phyloP scores from a whole-genome alignment of 73 alveolate genomes.

The Paramecium sonneborni region DNA sequence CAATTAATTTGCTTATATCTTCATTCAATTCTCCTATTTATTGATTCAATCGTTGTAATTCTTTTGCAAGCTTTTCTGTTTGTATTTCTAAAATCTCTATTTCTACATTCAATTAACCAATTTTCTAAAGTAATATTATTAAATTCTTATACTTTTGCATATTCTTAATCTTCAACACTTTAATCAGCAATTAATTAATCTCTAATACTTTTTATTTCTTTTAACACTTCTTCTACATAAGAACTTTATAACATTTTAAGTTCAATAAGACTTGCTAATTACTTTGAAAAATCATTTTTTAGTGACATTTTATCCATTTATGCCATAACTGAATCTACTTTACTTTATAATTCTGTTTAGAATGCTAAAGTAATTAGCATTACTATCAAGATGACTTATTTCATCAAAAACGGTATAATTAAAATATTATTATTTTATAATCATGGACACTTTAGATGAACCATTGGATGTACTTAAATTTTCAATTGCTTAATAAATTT shows the following conservation, averaged over 20 bases:
- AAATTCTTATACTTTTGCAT: background rate
- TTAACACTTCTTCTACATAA: conserved; percentile 13
- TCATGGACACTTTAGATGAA: background rate
- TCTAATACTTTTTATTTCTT: conserved; percentile 39
- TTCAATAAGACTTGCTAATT: conserved; percentile 44
- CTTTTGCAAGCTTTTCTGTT: background rate
- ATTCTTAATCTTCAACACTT: conserved; percentile 43
- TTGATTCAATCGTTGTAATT: background rate
- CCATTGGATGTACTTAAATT: background rate
- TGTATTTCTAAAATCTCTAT: conserved; percentile 36
- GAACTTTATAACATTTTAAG: conserved; percentile 52
- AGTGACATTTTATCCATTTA: conserved; percentile 34
- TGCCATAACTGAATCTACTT: conserved; percentile 42
- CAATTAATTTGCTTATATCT: conserved; percentile 28
- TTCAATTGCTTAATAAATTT: background rate
- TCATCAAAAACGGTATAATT: conserved; percentile 21
- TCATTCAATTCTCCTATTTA: conserved; percentile 19
- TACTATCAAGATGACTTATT: background rate
- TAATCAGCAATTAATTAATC: conserved; percentile 26
- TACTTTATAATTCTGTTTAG: background rate
- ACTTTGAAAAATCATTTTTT: conserved; percentile 44
- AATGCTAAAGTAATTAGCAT: background rate
- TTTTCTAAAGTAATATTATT: background rate
- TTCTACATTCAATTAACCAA: conserved; percentile 46
- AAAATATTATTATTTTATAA: background rate